phyloP scores from a whole-genome alignment of 73 alveolate species.

The Paramecium caudatum region DNA sequence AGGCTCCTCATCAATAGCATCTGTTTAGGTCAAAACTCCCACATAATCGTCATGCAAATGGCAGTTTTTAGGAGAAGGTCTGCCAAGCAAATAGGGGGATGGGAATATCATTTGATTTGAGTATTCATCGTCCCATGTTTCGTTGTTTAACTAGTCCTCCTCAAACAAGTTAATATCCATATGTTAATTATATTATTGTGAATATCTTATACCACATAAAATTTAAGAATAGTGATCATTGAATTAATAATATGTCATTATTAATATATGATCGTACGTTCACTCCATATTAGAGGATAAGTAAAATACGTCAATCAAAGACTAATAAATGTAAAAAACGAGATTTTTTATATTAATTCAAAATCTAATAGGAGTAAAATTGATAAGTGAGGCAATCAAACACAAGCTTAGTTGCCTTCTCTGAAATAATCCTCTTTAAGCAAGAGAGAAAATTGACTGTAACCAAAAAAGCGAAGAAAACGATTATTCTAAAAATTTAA shows the following conservation, averaged over 20 bases:
- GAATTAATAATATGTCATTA: neutral
- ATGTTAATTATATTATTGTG: neutral
- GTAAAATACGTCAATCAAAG: no score
- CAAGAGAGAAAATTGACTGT: no score
- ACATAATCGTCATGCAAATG: neutral
- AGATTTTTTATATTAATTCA: no score
- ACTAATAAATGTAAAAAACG: no score
- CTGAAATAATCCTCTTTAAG: no score
- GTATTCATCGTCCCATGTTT: constrained; percentile 14
- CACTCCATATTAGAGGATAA: neutral
- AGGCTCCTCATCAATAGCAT: neutral
- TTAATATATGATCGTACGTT: neutral
- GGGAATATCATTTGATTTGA: neutral
- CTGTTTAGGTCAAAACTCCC: neutral
- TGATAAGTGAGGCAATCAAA: no score
- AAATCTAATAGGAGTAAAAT: no score
- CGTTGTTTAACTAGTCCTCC: neutral
- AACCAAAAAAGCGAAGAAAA: no score
- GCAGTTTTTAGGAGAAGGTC: constrained; percentile 1
- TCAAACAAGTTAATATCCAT: constrained; percentile 17
- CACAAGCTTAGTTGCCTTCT: no score
- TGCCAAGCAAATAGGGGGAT: neutral
- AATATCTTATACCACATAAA: constrained; percentile 23
- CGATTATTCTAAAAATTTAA: no score
- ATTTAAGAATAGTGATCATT: neutral